Evolutionary conservation across 306 rosid species (phyloP), one percentile per base, ranked within the genome.

Genomic region (Casuarina glauca): DNA sequence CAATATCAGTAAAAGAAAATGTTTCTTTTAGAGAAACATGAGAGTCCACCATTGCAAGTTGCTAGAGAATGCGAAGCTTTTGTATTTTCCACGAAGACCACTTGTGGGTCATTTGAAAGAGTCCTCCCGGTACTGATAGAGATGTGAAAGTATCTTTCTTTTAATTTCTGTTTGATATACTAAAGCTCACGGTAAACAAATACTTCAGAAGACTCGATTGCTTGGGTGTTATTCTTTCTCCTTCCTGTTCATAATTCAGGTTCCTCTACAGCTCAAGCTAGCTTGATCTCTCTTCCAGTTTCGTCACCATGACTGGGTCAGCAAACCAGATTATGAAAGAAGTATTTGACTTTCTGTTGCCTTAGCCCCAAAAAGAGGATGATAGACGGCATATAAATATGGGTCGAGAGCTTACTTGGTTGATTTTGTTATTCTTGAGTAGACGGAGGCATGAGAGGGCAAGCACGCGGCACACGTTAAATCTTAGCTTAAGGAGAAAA

Each of bases 41-140:
- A 32, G 63, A 57, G 36, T 57, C 35, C 35, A 1, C 32, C 63
- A 57, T 19, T 19, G 39, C 63, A 57, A 57, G 38, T 57, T 57
- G 63, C 32, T 57, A 7, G 63, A 38, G 63, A 26, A 38, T 57
- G 3, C 20, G 63, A 12, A 57, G 9, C 39, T 57, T 54, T 53
- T 53, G 60, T 7, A 53, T 53, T 26, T 53, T 19, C 63, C 63
- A 57, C 36, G 26, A 57, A 57, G 38, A 57, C 38, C 63, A 57
- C 38, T 45, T 20, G 55, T 69, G 73, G 73, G 55, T 69, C 73
- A 20, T 11, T 69, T 32, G 43, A 46, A 46, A 46, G 74, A 36
- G 41, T 69, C 74, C n/a, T 6, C 38, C 17, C 38, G n/a, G 1
- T 48, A 46, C 55, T n/a, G 73, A 69, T 69, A 44, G 20, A 69